Base-by-base conservation (phyloP, 345 rosid species). In the Eutrema heterophyllum region DNA sequence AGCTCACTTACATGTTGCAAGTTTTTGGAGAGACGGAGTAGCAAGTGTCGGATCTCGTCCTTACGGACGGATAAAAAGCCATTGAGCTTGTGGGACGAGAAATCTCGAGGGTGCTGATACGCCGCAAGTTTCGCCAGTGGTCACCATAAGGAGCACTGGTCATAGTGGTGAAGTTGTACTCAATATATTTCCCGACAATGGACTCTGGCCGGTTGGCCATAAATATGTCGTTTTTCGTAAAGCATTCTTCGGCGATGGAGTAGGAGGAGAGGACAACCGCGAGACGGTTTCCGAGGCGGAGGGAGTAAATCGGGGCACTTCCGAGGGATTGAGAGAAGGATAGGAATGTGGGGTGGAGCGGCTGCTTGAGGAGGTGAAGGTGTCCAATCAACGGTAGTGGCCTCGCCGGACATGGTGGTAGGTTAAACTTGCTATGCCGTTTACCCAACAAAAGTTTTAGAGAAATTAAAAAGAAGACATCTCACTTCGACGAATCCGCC, bases 191-290 rank as follows among this genome's bases (percentile, higher is more conserved):
- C 4, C 78, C 81, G 0, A 68, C 9, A 24, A 84, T 27, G 1
- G 71, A 41, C 41, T 39, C 71, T 4, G 93, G 93, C 27, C 86
- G 71, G 68, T 81, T 82, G 5, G 93, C 90, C 14, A 87, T 81
- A n/a, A 81, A 51, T 7, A 79, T 60, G 66, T 85, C 88, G 38
- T 82, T 85, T 40, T 77, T 82, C 7, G 78, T 60, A 65, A 85
- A 77, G 70, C 87, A 83, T 61, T 87, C 87, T 70, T 82, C 83
- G 0, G 73, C 78, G 0, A 78, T 64, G 7, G 85, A 70, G 11
- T 84, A 81, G 0, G 91, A 87, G n/a, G 87, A 80, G 27, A 85
- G 38, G 2, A 81, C 77, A 35, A 86, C 81, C 27, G 73, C 43
- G 4, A 66, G 67, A 7, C 74, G 69, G 39, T 21, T 63, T 33